Base-by-base conservation (phyloP, 371 early-diverging fungal species). In the Phascolomyces articulosus region DNA sequence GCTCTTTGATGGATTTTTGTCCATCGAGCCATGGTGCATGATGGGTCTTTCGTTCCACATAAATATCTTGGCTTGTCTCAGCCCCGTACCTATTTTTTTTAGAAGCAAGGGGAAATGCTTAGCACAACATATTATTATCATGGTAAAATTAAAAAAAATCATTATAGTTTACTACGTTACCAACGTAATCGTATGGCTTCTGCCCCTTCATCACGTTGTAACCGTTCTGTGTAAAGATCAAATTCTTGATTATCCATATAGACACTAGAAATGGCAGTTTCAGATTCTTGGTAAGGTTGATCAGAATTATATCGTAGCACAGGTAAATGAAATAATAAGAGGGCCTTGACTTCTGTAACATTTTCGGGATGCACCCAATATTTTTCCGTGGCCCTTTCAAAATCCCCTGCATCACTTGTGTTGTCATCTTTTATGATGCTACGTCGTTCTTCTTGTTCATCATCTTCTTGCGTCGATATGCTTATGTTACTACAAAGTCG, bases 341-440 rank as follows among this genome's bases (percentile, higher is more conserved):
- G 83, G 40, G 93, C 87, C 74, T 98, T 96, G 69, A 99, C 89
- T 74, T 98, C 97, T 56, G 94, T 94, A 53, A 99, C 93, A 76
- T 99, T 98, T 73, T 99, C 99, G 2, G 95, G 95, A 69, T 97
- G 97, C 16, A 99, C 94, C 99, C 99, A 99, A 79, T 98, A 99
- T 81, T 99, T 96, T 31, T 91, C 88, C 20, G 95, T 95, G 59
- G 89, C 85, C n/a, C 95, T 85, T 13, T 96, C 95, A 84, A 95
- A 95, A 65, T 89, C 90, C 63, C 83, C 85, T 60, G 87, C 85
- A n/a, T 86, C 90, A 26, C 88, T 90, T n/a, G 88, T 84, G 38
- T 77, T 79, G 16, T 70, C 38, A 51, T 63, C 78, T 13, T 53
- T 23, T 4, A 18, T 16, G 13, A 31, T 18, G 3, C 13, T n/a